Percentiles rank a stretch among this genome's conserved stretches.
Conservation (phyloP, 169 alveolate genomes). For the Plasmodium billcollinsi region DNA sequence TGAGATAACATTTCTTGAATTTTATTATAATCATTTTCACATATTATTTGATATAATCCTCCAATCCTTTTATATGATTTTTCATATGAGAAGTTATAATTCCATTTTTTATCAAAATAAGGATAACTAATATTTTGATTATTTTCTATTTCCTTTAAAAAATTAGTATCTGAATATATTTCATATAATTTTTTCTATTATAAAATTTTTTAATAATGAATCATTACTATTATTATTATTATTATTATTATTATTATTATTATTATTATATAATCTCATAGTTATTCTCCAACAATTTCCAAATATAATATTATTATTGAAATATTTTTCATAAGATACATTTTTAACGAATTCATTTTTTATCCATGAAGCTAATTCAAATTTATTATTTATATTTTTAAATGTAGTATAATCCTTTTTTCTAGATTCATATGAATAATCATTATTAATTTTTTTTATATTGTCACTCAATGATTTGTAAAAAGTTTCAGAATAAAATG, state of each 20-base stretch:
- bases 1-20: conserved; percentile 77
- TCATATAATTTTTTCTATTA: conserved; percentile 57
- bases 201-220: conserved; percentile 28
- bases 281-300: conserved; percentile 76
- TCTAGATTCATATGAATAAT: conserved; percentile 71
- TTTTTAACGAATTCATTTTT: conserved; percentile 34
- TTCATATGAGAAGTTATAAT: conserved; percentile 35
- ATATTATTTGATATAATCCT: conserved; percentile 79
- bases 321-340: conserved; percentile 25
- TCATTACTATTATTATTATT: neutral
- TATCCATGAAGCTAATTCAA: conserved; percentile 54
- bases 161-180: conserved; percentile 74
- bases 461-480: conserved; percentile 35
- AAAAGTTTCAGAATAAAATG: conserved; percentile 32
- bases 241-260: conserved; percentile 5
- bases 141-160: conserved; percentile 48
- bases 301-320: conserved; percentile 57
- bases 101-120: conserved; percentile 39
- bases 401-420: conserved; percentile 49
- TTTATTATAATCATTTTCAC: conserved; percentile 76
- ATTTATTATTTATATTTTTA: conserved; percentile 30
- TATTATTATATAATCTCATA: conserved; percentile 71
- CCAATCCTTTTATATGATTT: conserved; percentile 75
- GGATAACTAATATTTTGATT: conserved; percentile 22
- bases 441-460: conserved; percentile 40